Conservation (phyloP, 192 early-diverging fungal genomes). For the Mycoemilia scoparia region DNA sequence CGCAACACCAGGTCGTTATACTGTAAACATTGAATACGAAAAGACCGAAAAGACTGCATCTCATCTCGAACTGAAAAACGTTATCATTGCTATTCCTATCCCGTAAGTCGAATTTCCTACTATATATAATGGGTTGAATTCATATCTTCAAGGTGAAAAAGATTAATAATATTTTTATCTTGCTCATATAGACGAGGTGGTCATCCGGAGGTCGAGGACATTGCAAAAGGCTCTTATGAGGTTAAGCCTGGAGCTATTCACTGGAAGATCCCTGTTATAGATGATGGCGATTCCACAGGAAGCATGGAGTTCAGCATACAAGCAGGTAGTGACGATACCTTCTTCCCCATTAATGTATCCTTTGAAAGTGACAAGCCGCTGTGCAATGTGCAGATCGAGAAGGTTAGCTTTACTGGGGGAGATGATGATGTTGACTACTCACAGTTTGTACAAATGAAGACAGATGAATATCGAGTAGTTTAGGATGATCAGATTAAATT, state of each 20-base stretch:
- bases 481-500: slow-evolving; percentile 18
- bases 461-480: slow-evolving; percentile 69
- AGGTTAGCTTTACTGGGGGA: slow-evolving; percentile 16
- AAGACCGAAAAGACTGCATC: slow-evolving; percentile 55
- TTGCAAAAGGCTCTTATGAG: slow-evolving; percentile 2
- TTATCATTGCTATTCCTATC: slow-evolving; percentile 77
- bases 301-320: slow-evolving; percentile 68
- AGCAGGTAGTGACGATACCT: slow-evolving; percentile 54
- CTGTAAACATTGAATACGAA: slow-evolving; percentile 97
- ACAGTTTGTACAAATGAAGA: slow-evolving; percentile 44
- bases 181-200: slow-evolving; percentile 55
- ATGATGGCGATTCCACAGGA: slow-evolving; percentile 54
- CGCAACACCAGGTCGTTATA: slow-evolving; percentile 65
- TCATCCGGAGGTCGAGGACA: slow-evolving; percentile 7
- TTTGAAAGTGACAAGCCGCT: slow-evolving; percentile 55
- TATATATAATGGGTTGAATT: slow-evolving; percentile 62
- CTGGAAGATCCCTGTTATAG: slow-evolving; percentile 35
- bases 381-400: slow-evolving; percentile 52
- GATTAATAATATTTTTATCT: slow-evolving; percentile 50
- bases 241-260: slow-evolving; percentile 22
- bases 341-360: slow-evolving; percentile 73
- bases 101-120: slow-evolving; percentile 53
- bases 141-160: slow-evolving; percentile 66
- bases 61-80: slow-evolving; percentile 64
- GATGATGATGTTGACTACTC: slow-evolving; percentile 50